These are phyloP conservation scores for Agrocybe pediades DNA, from an alignment of 768 basidiomycete species.

Conservation along the genomic window DNA sequence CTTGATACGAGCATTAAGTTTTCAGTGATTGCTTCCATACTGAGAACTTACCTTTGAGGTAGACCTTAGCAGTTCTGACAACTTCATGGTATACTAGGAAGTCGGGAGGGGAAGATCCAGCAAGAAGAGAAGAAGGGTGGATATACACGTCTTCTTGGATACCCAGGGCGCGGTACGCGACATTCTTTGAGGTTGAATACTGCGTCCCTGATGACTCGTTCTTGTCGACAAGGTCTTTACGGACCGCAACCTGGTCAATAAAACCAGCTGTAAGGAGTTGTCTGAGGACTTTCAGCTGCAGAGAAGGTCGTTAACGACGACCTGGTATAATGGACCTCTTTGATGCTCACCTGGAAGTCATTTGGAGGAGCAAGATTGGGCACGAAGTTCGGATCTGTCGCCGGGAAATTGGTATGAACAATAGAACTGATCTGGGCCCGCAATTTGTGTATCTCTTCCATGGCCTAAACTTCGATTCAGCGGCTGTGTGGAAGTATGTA, in stretches of 20 bases:
- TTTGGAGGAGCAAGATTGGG: conserved; percentile 75
- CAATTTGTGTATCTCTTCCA: conserved; percentile 98
- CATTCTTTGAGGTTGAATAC: conserved; percentile 73
- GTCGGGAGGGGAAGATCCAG: conserved; percentile 73
- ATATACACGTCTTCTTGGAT: conserved; percentile 88
- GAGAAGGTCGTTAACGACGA: background rate
- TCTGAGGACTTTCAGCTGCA: conserved; percentile 83
- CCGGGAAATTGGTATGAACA: conserved; percentile 76
- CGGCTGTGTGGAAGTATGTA: background rate
- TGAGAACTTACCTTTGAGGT: conserved; percentile 69
- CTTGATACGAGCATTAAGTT: conserved; percentile 33
- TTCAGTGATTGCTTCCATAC: background rate
- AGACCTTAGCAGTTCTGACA: conserved; percentile 70
- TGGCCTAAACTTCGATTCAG: conserved; percentile 59
- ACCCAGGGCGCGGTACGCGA: conserved; percentile 82
- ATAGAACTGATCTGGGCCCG: conserved; percentile 87
- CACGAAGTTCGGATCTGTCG: conserved; percentile 57
- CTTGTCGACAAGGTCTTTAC: conserved; percentile 78
- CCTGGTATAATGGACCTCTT: background rate
- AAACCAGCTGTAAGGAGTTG: conserved; percentile 89
- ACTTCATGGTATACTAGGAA: conserved; percentile 86
- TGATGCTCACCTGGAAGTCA: conserved; percentile 62
- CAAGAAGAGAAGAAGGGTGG: conserved; percentile 86
- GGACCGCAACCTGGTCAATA: conserved; percentile 93
- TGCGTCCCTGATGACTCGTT: conserved; percentile 60